These are phyloP conservation scores for Albizia julibrissin DNA, from an alignment of 306 rosid genomes.

Conservation along the genomic window DNA sequence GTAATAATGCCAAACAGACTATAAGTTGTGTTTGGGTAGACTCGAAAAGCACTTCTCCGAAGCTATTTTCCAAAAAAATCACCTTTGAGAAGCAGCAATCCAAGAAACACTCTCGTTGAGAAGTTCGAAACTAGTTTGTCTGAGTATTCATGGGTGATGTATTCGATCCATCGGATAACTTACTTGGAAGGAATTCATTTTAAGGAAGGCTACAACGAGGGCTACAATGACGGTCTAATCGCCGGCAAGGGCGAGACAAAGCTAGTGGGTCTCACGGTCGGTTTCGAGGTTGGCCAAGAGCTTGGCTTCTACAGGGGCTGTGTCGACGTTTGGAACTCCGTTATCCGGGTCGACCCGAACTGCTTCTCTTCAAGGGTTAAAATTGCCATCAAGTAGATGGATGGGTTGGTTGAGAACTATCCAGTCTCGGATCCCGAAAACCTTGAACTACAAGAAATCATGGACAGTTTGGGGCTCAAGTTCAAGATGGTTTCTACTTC, in stretches of 20 bases:
- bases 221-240: conserved; percentile 53
- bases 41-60: too few species aligned
- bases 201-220: conserved; percentile 73
- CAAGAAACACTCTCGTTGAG: too few species aligned
- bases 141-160: conserved; percentile 50
- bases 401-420: conserved; percentile 57
- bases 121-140: neutral
- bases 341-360: conserved; percentile 47
- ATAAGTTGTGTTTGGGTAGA: too few species aligned
- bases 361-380: conserved; percentile 57
- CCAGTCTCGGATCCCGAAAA: conserved; percentile 76
- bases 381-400: conserved; percentile 61
- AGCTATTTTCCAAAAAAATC: too few species aligned
- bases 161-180: conserved; percentile 58
- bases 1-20: neutral
- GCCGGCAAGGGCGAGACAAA: conserved; percentile 61
- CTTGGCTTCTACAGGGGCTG: conserved; percentile 79
- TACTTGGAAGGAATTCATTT: conserved; percentile 67
- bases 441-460: conserved; percentile 56
- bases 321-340: conserved; percentile 59
- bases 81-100: too few species aligned
- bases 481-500: conserved; percentile 67
- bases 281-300: conserved; percentile 80
- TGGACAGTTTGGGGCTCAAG: conserved; percentile 74
- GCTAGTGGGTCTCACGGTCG: conserved; percentile 73